phyloP scores from a whole-genome alignment of 306 rosid genomes.

The Cicer bijugum region DNA sequence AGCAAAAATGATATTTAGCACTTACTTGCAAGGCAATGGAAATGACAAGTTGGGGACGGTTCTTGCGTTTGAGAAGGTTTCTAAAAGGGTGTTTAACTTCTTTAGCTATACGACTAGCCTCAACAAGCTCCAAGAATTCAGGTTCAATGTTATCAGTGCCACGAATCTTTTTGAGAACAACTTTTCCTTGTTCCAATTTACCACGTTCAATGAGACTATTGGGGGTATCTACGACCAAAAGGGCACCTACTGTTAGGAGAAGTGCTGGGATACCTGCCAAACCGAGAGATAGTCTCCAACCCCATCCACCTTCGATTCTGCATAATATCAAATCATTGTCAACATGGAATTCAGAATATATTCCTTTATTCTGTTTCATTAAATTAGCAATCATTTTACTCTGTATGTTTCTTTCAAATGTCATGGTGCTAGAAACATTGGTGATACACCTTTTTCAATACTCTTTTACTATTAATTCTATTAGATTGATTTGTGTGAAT shows the following conservation, averaged over 20 bases:
- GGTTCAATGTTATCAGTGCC: slow-evolving; percentile 83
- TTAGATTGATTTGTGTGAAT: too few relatives aligned
- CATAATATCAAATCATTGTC: too few relatives aligned
- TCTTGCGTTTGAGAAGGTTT: slow-evolving; percentile 69
- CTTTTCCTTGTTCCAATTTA: slow-evolving; percentile 76
- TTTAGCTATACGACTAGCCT: slow-evolving; percentile 79
- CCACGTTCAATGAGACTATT: slow-evolving; percentile 91
- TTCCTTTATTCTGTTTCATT: too few relatives aligned
- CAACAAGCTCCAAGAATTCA: slow-evolving; percentile 73
- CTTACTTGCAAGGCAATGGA: slow-evolving; percentile 76
- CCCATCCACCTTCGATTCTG: slow-evolving; percentile 91
- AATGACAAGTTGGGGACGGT: slow-evolving; percentile 82
- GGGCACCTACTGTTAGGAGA: slow-evolving; percentile 71
- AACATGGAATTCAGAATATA: too few relatives aligned
- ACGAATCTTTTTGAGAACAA: slow-evolving; percentile 66
- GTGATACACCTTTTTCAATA: too few relatives aligned
- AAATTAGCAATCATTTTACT: too few relatives aligned
- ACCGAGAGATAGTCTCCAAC: slow-evolving; percentile 95
- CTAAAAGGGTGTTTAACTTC: slow-evolving; percentile 81
- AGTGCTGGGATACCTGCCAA: slow-evolving; percentile 86
- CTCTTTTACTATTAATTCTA: too few relatives aligned
- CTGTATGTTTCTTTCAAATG: too few relatives aligned
- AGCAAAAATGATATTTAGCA: background rate
- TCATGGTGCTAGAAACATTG: too few relatives aligned
- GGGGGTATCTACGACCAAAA: slow-evolving; percentile 86